Base-by-base conservation (phyloP, 139 green algal species). In the Haematococcus lacustris region DNA sequence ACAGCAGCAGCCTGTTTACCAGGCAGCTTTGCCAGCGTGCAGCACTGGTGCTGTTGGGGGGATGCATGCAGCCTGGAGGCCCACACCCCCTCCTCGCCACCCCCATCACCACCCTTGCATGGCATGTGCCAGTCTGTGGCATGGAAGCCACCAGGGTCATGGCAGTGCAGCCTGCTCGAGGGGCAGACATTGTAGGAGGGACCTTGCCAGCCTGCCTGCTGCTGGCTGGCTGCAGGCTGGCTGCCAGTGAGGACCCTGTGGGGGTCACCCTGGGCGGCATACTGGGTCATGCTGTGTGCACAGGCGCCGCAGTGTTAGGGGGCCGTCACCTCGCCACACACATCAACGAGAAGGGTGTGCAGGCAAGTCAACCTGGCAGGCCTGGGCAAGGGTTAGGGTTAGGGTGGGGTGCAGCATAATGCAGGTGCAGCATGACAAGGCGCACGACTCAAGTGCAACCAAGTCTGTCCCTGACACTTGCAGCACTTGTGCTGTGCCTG, bases 251-350 rank as follows among this genome's bases (percentile, higher is more conserved):
- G 41, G 86, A 98, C 67, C 86, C 92, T 6, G 57, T 94, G 50
- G 95, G 94, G 0, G 95, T 99, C 1, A 94, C 90, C 2, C 34
- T 98, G 5, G 95, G 95, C 3, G 94, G 89, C 53, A 94, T 96
- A 35, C 9, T 98, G 35, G 95, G 95, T 1, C 95, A 99, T 75
- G 74, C 79, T 23, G 78, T 95, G 26, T 99, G 95, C 85, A 98
- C 95, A 28, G 92, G 90, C 0, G 87, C 88, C 0, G 95, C 95
- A 3, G 95, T 99, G 38, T 53, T 98, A 38, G 95, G 95, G 0
- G 95, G 95, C 4, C 88, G 93, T 35, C 88, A 98, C 64, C 71
- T 98, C 65, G 94, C 95, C 2, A 74, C 87, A 13, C 88, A 94
- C 77, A 96, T 98, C 68, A 88, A 95, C 21, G 95, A 98, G 78